Evolutionary conservation across 805 yeast genomes (phyloP).

Genomic region (Kodamaea restingae): DNA sequence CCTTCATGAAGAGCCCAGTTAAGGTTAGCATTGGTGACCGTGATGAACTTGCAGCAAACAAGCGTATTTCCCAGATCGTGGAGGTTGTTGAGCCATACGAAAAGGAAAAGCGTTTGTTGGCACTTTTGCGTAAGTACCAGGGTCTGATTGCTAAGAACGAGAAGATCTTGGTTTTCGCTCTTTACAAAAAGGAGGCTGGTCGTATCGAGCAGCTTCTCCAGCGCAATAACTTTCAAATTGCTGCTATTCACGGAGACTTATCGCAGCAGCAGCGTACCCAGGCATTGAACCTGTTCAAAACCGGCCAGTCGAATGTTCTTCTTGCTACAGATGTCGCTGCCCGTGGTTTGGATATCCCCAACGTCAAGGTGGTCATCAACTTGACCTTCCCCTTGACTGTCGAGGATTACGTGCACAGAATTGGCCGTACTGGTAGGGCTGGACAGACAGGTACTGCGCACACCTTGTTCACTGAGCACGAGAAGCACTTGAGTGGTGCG

Average conservation of each 20-base stretch:
- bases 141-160: conserved; percentile 63
- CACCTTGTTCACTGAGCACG: conserved; percentile 93
- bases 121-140: conserved; percentile 70
- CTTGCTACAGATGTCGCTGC: conserved; percentile 99
- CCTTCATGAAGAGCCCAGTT: conserved; percentile 81
- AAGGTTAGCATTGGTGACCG: conserved; percentile 91
- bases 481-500: conserved; percentile 94
- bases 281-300: conserved; percentile 81
- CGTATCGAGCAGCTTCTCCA: conserved; percentile 76
- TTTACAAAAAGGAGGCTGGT: conserved; percentile 94
- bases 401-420: conserved; percentile 95
- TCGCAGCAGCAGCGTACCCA: conserved; percentile 87
- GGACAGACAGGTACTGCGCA: conserved; percentile 94
- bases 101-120: conserved; percentile 74
- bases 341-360: conserved; percentile 95
- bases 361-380: conserved; percentile 92
- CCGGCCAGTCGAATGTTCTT: conserved; percentile 68
- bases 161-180: conserved; percentile 85
- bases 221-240: conserved; percentile 72
- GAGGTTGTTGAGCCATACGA: conserved; percentile 77
- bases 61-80: conserved; percentile 87
- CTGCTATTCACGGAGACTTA: conserved; percentile 96
- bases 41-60: conserved; percentile 92
- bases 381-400: conserved; percentile 94
- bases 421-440: conserved; percentile 98